phyloP scores from a whole-genome alignment of 371 early-diverging fungal genomes.

The Rhizopus microsporus region DNA sequence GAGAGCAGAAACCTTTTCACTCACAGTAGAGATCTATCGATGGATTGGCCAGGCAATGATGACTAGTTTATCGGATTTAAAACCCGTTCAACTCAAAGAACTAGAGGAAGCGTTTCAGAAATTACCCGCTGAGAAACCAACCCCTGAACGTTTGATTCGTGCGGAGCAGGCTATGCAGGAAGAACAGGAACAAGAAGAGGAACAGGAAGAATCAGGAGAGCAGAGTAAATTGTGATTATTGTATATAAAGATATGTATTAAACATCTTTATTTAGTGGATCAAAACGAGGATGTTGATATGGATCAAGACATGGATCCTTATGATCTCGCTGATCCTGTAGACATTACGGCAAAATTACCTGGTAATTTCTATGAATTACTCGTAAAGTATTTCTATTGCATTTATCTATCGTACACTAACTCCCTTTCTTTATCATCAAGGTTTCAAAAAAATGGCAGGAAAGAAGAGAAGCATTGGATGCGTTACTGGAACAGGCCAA shows the following conservation, averaged over 20 bases:
- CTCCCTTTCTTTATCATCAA: conserved; percentile 17
- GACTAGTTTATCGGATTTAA: conserved; percentile 69
- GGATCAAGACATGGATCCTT: conserved; percentile 45
- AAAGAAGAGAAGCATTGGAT: conserved; percentile 91
- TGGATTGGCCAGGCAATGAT: conserved; percentile 80
- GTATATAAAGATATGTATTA: not conserved
- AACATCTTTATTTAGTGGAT: not conserved
- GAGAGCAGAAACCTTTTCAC: conserved; percentile 78
- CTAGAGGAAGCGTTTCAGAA: conserved; percentile 81
- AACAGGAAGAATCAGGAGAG: conserved; percentile 6
- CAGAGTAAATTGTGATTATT: not conserved
- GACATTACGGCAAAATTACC: conserved; percentile 87
- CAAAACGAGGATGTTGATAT: conserved; percentile 33
- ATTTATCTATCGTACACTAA: not conserved
- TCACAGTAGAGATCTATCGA: conserved; percentile 78
- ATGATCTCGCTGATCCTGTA: conserved; percentile 88
- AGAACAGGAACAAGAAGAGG: conserved; percentile 39
- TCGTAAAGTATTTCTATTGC: conserved; percentile 39
- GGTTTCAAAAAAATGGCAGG: conserved; percentile 93
- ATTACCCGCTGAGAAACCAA: conserved; percentile 67
- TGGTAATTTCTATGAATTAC: conserved; percentile 70
- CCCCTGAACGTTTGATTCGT: conserved; percentile 72
- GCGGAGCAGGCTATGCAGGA: conserved; percentile 71
- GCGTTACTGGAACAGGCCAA: conserved; percentile 69
- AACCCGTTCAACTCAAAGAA: conserved; percentile 90